phyloP scores from a whole-genome alignment of 495 filamentous ascomycete genomes.

The Aspergillus hancockii region DNA sequence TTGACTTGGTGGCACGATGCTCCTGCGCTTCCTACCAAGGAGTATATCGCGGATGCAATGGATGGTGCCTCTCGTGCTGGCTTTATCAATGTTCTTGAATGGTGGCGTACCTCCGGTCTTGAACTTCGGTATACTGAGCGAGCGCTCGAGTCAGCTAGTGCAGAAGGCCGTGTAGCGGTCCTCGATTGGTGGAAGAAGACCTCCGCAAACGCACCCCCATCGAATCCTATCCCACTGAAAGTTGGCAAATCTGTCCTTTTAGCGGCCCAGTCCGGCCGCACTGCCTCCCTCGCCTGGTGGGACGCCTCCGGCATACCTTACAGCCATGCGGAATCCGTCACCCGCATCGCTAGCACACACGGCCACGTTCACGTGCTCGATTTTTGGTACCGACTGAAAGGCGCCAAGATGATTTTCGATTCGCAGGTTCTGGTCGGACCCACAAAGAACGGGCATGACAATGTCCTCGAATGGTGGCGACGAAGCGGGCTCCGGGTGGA shows the following conservation, averaged over 20 bases:
- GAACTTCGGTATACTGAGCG: constrained; percentile 80
- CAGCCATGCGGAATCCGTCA: constrained; percentile 72
- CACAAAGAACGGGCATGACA: constrained; percentile 81
- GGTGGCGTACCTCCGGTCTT: constrained; percentile 84
- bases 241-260: constrained; percentile 78
- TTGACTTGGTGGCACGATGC: constrained; percentile 86
- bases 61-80: constrained; percentile 83
- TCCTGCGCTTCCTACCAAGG: constrained; percentile 74
- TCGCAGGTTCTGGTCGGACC: constrained; percentile 85
- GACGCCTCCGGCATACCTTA: constrained; percentile 72
- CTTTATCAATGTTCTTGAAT: constrained; percentile 81
- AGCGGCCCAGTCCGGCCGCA: constrained; percentile 76
- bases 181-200: constrained; percentile 89
- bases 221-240: constrained; percentile 58
- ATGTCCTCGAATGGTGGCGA: constrained; percentile 92
- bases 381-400: constrained; percentile 75
- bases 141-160: constrained; percentile 82
- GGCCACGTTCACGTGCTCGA: constrained; percentile 86
- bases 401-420: constrained; percentile 85
- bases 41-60: constrained; percentile 76
- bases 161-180: constrained; percentile 77
- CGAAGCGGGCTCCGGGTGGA: constrained; percentile 73
- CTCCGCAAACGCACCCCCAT: constrained; percentile 30
- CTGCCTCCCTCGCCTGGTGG: constrained; percentile 78
- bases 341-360: constrained; percentile 78